phyloP scores from a whole-genome alignment of 768 basidiomycete species.

The Kwoniella botswanensis region DNA sequence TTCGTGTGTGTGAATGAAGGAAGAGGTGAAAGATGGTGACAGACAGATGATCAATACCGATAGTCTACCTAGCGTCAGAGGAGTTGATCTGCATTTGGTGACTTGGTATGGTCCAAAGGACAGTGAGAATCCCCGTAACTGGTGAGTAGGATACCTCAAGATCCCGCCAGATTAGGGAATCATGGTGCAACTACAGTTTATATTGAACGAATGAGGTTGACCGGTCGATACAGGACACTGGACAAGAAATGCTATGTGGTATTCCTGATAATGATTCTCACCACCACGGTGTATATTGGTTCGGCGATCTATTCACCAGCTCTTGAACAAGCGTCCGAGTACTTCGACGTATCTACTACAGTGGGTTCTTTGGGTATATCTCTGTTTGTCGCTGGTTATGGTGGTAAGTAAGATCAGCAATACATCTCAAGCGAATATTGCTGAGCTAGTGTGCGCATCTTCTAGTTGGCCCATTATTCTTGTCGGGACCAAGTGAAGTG shows the following conservation, averaged over 20 bases:
- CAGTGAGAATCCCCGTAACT: constrained; percentile 43
- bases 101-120: constrained; percentile 46
- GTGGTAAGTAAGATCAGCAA: neutral
- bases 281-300: constrained; percentile 40
- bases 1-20: neutral
- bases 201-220: too few species aligned
- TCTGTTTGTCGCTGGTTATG: constrained; percentile 40
- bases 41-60: neutral
- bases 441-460: neutral
- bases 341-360: constrained; percentile 34
- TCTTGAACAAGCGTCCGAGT: constrained; percentile 35
- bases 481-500: constrained; percentile 44
- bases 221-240: constrained; percentile 6
- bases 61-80: constrained; percentile 3
- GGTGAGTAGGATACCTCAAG: constrained; percentile 13
- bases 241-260: constrained; percentile 42
- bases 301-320: constrained; percentile 36
- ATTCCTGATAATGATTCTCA: constrained; percentile 39
- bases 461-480: constrained; percentile 39
- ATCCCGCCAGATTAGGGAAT: too few species aligned
- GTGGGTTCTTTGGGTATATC: constrained; percentile 44
- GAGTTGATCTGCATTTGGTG: constrained; percentile 28
- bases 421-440: neutral
- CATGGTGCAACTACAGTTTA: too few species aligned
- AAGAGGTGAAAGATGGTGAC: neutral